phyloP scores from a whole-genome alignment of 192 early-diverging fungal genomes.

The Rhizoclosmatium sp. region DNA sequence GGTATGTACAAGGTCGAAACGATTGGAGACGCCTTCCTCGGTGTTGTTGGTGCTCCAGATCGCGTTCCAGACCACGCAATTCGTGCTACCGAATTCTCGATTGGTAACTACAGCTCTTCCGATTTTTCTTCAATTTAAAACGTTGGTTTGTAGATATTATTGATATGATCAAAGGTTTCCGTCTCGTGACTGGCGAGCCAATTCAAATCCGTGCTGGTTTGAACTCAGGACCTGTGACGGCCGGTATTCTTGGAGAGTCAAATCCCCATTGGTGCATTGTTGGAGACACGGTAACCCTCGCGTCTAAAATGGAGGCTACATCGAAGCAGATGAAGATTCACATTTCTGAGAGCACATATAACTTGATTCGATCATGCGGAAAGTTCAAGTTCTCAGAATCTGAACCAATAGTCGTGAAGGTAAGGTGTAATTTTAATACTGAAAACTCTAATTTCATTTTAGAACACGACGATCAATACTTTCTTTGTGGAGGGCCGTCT shows the following conservation, averaged over 20 bases:
- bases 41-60: slow-evolving; percentile 35
- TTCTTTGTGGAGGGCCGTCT: slow-evolving; percentile 25
- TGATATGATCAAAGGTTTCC: slow-evolving; percentile 47
- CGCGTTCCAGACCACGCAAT: slow-evolving; percentile 40
- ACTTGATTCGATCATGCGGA: slow-evolving; percentile 7
- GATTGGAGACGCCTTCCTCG: slow-evolving; percentile 49
- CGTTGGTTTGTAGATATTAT: slow-evolving; percentile 37
- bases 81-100: slow-evolving; percentile 34
- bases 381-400: slow-evolving; percentile 1
- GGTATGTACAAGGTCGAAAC: slow-evolving; percentile 60
- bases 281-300: slow-evolving; percentile 56
- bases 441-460: background rate
- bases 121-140: slow-evolving; percentile 21
- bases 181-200: slow-evolving; percentile 43
- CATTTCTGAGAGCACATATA: slow-evolving; percentile 48
- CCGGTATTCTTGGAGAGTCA: slow-evolving; percentile 53
- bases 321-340: slow-evolving; percentile 53
- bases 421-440: background rate
- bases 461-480: slow-evolving; percentile 7
- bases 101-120: slow-evolving; percentile 10
- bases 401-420: slow-evolving; percentile 26
- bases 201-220: slow-evolving; percentile 56
- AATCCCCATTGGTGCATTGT: slow-evolving; percentile 57
- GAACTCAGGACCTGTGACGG: slow-evolving; percentile 53
- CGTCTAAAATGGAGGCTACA: slow-evolving; percentile 57